Percentiles rank a stretch among this genome's conserved stretches.
Evolutionary conservation across 176 grass and related monocot genomes (phyloP).

Genomic region (Carex cristatella): DNA sequence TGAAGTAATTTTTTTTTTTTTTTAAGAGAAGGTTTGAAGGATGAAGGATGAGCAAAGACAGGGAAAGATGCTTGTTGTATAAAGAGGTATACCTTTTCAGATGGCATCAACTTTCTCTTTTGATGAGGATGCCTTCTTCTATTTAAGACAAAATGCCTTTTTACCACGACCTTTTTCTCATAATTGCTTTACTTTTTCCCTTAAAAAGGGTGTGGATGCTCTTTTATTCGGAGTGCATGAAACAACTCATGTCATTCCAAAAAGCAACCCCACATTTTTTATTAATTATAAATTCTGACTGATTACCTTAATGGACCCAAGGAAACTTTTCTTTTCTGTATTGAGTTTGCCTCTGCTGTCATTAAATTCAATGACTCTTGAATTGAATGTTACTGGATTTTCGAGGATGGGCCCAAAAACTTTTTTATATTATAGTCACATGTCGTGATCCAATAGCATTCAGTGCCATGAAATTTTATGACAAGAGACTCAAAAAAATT

Average conservation of each 20-base stretch:
- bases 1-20: conserved; percentile 13
- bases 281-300: conserved; percentile 1
- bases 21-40: conserved; percentile 26
- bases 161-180: conserved; percentile 42
- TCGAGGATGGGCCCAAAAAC: neutral
- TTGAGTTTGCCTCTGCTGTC: neutral
- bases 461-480: neutral
- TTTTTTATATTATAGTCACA: neutral
- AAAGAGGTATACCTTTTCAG: conserved; percentile 50
- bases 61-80: conserved; percentile 37
- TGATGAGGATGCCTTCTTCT: conserved; percentile 28
- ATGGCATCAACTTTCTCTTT: conserved; percentile 53
- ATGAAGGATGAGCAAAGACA: conserved; percentile 24
- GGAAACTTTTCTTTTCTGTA: neutral
- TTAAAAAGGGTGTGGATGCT: conserved; percentile 44
- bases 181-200: conserved; percentile 63
- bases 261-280: conserved; percentile 40
- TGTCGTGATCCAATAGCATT: neutral
- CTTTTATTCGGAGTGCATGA: conserved; percentile 47
- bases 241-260: conserved; percentile 41
- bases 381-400: neutral
- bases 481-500: neutral
- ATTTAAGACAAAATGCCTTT: conserved; percentile 56
- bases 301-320: neutral
- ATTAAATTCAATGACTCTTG: neutral